phyloP scores from a whole-genome alignment of 441 rosid species.

The Mallotus japonicus region DNA sequence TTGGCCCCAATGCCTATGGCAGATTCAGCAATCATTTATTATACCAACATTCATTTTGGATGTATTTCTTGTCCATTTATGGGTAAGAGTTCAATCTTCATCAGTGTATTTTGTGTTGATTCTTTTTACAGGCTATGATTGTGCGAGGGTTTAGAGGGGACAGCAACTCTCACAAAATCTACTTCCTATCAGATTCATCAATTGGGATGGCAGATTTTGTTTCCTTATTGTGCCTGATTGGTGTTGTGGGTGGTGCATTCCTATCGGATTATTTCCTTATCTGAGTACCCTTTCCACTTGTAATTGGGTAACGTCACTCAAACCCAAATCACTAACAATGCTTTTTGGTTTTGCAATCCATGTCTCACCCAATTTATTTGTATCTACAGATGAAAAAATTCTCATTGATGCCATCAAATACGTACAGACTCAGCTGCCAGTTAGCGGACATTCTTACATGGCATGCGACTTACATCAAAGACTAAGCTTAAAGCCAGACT shows the following conservation, averaged over 20 bases:
- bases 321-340: not conserved
- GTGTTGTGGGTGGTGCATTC: constrained; percentile 59
- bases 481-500: too few species aligned
- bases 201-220: constrained; percentile 53
- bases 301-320: constrained; percentile 10
- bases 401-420: not conserved
- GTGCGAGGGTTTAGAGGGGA: constrained; percentile 91
- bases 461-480: too few species aligned
- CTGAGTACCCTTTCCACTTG: constrained; percentile 27
- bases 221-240: constrained; percentile 56
- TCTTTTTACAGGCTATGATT: constrained; percentile 75
- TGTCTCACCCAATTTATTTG: not conserved
- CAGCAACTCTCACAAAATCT: constrained; percentile 62
- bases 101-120: not conserved
- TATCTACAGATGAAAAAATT: not conserved
- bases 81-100: not conserved
- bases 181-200: constrained; percentile 55
- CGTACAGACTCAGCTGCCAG: not conserved
- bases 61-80: not conserved
- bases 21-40: not conserved
- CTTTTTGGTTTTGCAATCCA: not conserved
- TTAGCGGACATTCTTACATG: not conserved
- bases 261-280: constrained; percentile 56
- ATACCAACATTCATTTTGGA: not conserved
- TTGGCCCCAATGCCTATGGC: not conserved